phyloP scores from a whole-genome alignment of 768 basidiomycete species.

The Rhodosporidiobolus odoratus region DNA sequence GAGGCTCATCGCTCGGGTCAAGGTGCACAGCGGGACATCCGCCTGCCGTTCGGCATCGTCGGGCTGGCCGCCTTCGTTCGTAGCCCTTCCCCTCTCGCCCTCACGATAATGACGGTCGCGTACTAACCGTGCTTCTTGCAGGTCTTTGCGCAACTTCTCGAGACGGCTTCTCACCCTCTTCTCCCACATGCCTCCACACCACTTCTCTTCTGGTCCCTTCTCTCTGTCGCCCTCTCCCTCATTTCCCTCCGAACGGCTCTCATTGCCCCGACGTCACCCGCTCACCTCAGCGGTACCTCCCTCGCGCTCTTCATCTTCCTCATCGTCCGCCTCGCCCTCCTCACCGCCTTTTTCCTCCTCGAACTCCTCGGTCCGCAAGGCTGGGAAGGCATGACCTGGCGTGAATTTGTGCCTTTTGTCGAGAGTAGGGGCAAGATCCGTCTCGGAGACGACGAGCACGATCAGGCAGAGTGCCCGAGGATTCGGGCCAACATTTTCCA shows the following conservation, averaged over 20 bases:
- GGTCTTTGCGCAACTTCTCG: constrained; percentile 30
- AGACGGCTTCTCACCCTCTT: constrained; percentile 33
- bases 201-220: constrained; percentile 76
- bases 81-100: background rate
- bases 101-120: too few species aligned
- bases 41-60: constrained; percentile 23
- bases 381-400: constrained; percentile 39
- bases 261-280: constrained; percentile 33
- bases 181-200: constrained; percentile 48
- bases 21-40: background rate
- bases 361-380: constrained; percentile 67
- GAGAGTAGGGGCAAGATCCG: constrained; percentile 28
- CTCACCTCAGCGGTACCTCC: constrained; percentile 41
- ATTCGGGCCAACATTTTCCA: constrained; percentile 43
- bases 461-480: constrained; percentile 33
- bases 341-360: constrained; percentile 55
- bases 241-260: constrained; percentile 61
- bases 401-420: constrained; percentile 39
- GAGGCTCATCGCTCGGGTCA: constrained; percentile 2
- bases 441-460: constrained; percentile 16
- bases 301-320: constrained; percentile 44
- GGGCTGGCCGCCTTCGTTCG: constrained; percentile 16
- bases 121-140: background rate
- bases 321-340: constrained; percentile 51
- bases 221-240: constrained; percentile 54